Evolutionary conservation across 805 yeast species (phyloP), one percentile per base, ranked within the genome.

Genomic region (Yarrowia yakushimensis): DNA sequence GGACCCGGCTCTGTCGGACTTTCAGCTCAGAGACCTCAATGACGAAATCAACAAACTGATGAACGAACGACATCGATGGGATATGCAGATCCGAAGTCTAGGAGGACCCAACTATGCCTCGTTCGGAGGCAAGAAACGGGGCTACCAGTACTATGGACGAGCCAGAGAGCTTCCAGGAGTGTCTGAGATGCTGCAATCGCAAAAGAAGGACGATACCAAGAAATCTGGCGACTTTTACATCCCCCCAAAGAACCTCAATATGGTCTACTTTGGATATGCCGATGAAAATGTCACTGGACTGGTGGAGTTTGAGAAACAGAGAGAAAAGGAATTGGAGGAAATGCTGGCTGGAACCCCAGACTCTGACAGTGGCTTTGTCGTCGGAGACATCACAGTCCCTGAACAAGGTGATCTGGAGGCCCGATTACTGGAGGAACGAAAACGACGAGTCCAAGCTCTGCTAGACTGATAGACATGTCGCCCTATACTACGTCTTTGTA

Each of bases 141-240:
- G 90, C 0, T 84, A 83, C 66, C 75, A 87, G 62, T 92, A 88
- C 72, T 92, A 84, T 73, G 97, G 97, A 0, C 74, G 96, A 54
- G 96, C 97, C 0, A 78, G 82, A 60, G 93, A 90, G 45, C 74
- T 91, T 9, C 87, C 90, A 0, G 97, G 88, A 65, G 92, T 87
- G 8, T 76, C 79, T 60, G 79, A 79, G 63, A 65, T 82, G 22
- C 65, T 84, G 18, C 76, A 77, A 60, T 71, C 76, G 41, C 73
- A 77, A 43, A 67, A 69, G 62, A 46, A 68, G 37, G 54, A 23
- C 31, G 62, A 59, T 7, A 15, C 62, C 22, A 59, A 59, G 20
- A 31, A 31, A 66, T 66, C 30, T 64, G 63, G 25, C 64, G 65
- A 62, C 34, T 46, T 30, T 13, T 36, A 42, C 39, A 54, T 30